Percentiles rank a stretch among this genome's conserved stretches.
Conservation (phyloP, 2,329 filamentous ascomycete genomes). For the Curvularia lunata region DNA sequence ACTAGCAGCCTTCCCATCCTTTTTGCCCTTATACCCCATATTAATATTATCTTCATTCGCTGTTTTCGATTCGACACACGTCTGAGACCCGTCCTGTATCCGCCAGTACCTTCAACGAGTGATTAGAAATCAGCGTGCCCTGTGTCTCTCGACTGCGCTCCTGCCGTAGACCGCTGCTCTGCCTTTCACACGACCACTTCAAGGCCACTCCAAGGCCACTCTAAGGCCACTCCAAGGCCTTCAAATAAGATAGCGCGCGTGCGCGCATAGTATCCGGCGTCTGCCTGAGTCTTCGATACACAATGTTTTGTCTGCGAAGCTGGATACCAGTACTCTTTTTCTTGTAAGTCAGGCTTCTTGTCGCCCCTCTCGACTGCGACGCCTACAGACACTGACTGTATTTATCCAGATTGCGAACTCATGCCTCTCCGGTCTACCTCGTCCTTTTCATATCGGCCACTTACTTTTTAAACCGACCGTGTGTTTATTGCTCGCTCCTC, state of each 20-base stretch:
- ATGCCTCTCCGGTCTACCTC: constrained; percentile 58
- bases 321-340: constrained; percentile 59
- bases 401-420: constrained; percentile 48
- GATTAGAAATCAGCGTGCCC: background rate
- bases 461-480: constrained; percentile 95
- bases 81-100: background rate
- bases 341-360: constrained; percentile 50
- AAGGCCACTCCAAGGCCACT: constrained; percentile 3
- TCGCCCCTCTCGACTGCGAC: background rate
- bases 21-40: constrained; percentile 13
- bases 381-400: constrained; percentile 16
- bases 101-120: background rate
- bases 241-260: constrained; percentile 10
- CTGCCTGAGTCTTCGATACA: background rate
- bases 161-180: constrained; percentile 5
- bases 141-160: constrained; percentile 1
- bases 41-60: constrained; percentile 19
- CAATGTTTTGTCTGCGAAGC: constrained; percentile 72
- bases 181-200: constrained; percentile 2
- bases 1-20: constrained; percentile 5
- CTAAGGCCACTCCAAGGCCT: constrained; percentile 2
- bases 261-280: constrained; percentile 17
- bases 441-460: constrained; percentile 75
- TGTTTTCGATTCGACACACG: constrained; percentile 2
- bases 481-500: constrained; percentile 96